Conservation (phyloP, 495 filamentous ascomycete genomes). For the Aspergillus olivimuriae region DNA sequence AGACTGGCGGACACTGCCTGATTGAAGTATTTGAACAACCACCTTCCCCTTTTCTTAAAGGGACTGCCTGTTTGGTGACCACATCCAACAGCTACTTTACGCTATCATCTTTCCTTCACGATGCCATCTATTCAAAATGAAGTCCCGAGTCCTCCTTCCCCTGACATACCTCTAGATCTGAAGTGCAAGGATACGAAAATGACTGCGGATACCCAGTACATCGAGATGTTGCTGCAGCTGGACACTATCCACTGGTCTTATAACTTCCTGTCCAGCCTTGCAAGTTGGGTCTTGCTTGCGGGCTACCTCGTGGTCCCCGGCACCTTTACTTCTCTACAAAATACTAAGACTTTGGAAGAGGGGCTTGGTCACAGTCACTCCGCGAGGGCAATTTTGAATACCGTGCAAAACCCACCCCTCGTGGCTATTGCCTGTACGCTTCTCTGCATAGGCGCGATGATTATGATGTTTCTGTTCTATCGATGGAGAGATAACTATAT, state of each 20-base stretch:
- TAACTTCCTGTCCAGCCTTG: conserved; percentile 9
- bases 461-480: conserved; percentile 14
- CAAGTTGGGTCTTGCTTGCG: conserved; percentile 26
- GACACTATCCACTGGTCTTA: conserved; percentile 11
- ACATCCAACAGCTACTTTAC: no score
- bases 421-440: conserved; percentile 18
- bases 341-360: conserved; percentile 8
- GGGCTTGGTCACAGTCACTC: conserved; percentile 6
- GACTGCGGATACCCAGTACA: conserved; percentile 6
- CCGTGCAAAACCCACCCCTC: conserved; percentile 20
- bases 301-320: conserved; percentile 33
- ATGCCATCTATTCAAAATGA: no score
- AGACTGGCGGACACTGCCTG: no score
- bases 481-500: conserved; percentile 18
- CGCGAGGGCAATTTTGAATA: conserved; percentile 12
- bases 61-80: no score
- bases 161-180: no score
- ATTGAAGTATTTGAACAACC: no score
- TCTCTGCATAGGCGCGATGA: conserved; percentile 9
- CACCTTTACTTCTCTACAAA: conserved; percentile 28
- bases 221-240: conserved; percentile 7
- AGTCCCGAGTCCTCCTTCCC: no score
- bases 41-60: no score
- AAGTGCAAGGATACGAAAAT: conserved; percentile 1
- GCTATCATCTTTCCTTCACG: no score